Base-by-base conservation (phyloP, 169 alveolate genomes). In the Toxoplasma gondii region DNA sequence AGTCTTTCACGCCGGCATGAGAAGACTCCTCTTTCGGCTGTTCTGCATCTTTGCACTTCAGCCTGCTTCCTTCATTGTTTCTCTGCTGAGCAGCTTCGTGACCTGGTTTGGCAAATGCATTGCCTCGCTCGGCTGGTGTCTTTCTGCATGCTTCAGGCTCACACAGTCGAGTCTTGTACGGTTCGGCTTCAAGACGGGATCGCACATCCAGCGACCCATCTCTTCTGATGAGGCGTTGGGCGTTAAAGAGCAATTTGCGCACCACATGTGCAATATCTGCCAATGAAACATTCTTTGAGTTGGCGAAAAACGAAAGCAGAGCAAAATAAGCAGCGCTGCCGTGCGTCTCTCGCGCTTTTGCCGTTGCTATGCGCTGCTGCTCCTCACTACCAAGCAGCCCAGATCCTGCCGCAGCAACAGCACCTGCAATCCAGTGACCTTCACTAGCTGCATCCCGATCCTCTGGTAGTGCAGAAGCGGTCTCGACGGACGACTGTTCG, bases 331-430 rank as follows among this genome's bases (percentile, higher is more conserved):
- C 84, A 16, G 43, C 2, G 43, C 49, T 31, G 84, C 84, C 84
- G 19, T 22, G 45, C 49, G 45, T 74, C 4, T 9, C 84, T 4
- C 44, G 84, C 27, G 84, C 84, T 10, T 41, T 44, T 1, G 84
- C 84, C 10, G 84, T 74, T 16, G 84, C 84, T 1, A 74, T 74
- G 44, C 84, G 43, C n/a, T 74, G 84, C 19, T 74, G 84, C 44
- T 31, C 84, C 1, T 36, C 84, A 36, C 44, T 36, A 16, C 84
- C 84, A 1, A 74, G 84, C 84, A 74, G n/a, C 9, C 84, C 84
- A 36, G 84, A 74, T 44, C 84, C 84, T 31, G 84, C 84, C 19
- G 84, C 84, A 34, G 84, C 84, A 74, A 74, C 84, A 7, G 84
- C 84, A 2, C 84, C 84, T 34, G 39, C 39, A n/a, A 74, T 22